phyloP scores from a whole-genome alignment of 108 stramenopile genomes.

The Hondaea fermentalgiana region DNA sequence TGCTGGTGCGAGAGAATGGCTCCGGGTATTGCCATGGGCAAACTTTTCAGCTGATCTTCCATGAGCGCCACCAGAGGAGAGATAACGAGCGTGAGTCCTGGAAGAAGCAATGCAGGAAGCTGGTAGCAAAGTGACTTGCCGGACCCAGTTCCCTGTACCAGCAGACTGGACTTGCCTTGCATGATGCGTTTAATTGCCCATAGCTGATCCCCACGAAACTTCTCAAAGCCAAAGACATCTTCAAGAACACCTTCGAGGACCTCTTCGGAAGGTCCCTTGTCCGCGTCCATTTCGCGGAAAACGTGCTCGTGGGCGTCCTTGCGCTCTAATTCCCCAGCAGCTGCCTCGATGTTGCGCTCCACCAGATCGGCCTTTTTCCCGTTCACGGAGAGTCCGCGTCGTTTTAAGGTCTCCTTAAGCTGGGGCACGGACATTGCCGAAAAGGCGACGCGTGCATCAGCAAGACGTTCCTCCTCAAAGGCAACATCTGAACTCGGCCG shows the following conservation, averaged over 20 bases:
- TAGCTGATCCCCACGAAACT: slow-evolving; percentile 75
- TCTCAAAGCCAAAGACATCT: slow-evolving; percentile 56
- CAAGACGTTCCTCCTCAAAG: neutral
- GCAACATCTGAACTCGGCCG: neutral
- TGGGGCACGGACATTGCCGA: neutral
- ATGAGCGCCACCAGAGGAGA: slow-evolving; percentile 90
- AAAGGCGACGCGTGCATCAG: neutral
- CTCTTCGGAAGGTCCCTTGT: neutral
- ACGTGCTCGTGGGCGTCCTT: neutral
- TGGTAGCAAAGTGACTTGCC: slow-evolving; percentile 96
- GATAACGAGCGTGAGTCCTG: slow-evolving; percentile 84
- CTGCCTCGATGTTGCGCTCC: neutral
- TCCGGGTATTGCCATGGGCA: slow-evolving; percentile 66
- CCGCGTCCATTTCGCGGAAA: neutral
- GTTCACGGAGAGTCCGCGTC: neutral
- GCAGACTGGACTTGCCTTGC: slow-evolving; percentile 55
- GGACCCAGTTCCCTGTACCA: slow-evolving; percentile 92
- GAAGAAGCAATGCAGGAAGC: slow-evolving; percentile 72
- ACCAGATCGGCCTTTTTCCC: neutral
- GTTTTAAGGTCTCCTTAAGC: neutral
- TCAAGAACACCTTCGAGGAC: slow-evolving; percentile 41
- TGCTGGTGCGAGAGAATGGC: slow-evolving; percentile 53
- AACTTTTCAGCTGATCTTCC: slow-evolving; percentile 74
- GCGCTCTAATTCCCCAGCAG: neutral
- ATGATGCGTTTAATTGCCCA: slow-evolving; percentile 70